Percentiles rank a stretch among this genome's conserved stretches.
Evolutionary conservation across 2,329 filamentous ascomycete species (phyloP).

Genomic region (Pseudogymnoascus sp.): DNA sequence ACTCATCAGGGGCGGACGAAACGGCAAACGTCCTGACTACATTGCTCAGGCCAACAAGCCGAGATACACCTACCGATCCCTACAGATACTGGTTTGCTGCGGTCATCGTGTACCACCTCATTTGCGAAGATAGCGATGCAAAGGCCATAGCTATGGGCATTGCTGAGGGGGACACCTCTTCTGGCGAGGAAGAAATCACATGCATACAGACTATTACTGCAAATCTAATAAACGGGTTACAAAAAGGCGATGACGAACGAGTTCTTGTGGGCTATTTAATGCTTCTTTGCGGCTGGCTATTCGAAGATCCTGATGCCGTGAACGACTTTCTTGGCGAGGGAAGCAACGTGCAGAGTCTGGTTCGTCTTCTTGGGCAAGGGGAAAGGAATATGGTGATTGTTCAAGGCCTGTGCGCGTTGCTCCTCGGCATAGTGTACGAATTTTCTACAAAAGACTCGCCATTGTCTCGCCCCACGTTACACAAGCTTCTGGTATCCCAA

Average conservation of each 20-base stretch:
- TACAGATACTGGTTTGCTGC: slow-evolving; percentile 88
- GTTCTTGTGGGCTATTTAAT: slow-evolving; percentile 81
- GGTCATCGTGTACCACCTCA: slow-evolving; percentile 75
- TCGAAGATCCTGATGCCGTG: slow-evolving; percentile 82
- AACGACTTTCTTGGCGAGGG: slow-evolving; percentile 90
- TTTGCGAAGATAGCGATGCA: slow-evolving; percentile 71
- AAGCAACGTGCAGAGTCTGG: slow-evolving; percentile 80
- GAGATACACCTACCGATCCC: slow-evolving; percentile 61
- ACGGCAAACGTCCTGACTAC: slow-evolving; percentile 84
- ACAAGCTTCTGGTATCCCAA: slow-evolving; percentile 66
- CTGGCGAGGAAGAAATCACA: slow-evolving; percentile 89
- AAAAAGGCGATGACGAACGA: slow-evolving; percentile 68
- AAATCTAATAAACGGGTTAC: slow-evolving; percentile 74
- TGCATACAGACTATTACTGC: slow-evolving; percentile 82
- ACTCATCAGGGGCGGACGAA: slow-evolving; percentile 67
- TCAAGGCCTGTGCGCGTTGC: slow-evolving; percentile 73
- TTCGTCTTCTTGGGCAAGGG: slow-evolving; percentile 60
- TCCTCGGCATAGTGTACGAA: slow-evolving; percentile 86
- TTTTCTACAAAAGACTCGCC: slow-evolving; percentile 97
- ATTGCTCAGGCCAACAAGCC: slow-evolving; percentile 59
- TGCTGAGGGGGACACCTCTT: slow-evolving; percentile 79
- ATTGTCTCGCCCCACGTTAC: slow-evolving; percentile 70
- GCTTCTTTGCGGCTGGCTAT: slow-evolving; percentile 82
- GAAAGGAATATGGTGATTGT: slow-evolving; percentile 56
- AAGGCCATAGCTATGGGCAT: slow-evolving; percentile 75